Base-by-base conservation (phyloP, 495 filamentous ascomycete genomes). In the Xanthoparmelia taractica region DNA sequence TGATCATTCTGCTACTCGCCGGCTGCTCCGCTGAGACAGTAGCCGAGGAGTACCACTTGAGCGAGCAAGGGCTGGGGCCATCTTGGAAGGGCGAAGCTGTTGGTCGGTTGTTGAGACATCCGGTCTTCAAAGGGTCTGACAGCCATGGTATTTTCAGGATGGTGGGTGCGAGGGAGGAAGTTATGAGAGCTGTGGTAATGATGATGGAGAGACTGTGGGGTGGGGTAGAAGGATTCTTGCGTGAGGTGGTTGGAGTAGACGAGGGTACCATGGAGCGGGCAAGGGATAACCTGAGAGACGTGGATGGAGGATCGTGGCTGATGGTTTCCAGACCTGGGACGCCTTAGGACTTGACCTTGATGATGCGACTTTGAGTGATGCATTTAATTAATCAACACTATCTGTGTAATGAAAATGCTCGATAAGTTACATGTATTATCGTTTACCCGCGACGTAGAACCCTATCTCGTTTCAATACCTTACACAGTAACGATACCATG, bases 1-100 rank as follows among this genome's bases (percentile, higher is more conserved):
- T 80, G 8, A 63, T 87, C 2, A 69, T 88, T 10, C 68, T 85
- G n/a, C 74, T 76, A 11, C 72, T 88, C 0, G 79, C 82, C 13
- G 80, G 78, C 13, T 74, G 74, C 38, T 67, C 76, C 8, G 59
- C 72, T 8, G 75, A 83, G 6, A 71, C 71, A 13, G 75, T 86
- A 34, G 67, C 71, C 38, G 65, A 78, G 33, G 85, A 87, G 67
- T 87, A 79, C 36, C 60, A 56, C 29, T 10, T 63, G 40, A 54
- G 45, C 48, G 60, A 63, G 10, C 29, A 48, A 27, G 60, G 60
- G 17, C 29, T 56, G 15, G 60, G 60, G 25, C 25, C 43, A 34
- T 27, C 52, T 57, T 63, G 48, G 43, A 63, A 48, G 60, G 31
- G 13, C 33, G 36, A 40, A 41, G 36, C 34, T 37, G 52, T 63